A percentile compares a stretch with the other conserved stretches of the same genome.
Evolutionary conservation across 768 basidiomycete genomes (phyloP).

Genomic region (Piloderma croceum): DNA sequence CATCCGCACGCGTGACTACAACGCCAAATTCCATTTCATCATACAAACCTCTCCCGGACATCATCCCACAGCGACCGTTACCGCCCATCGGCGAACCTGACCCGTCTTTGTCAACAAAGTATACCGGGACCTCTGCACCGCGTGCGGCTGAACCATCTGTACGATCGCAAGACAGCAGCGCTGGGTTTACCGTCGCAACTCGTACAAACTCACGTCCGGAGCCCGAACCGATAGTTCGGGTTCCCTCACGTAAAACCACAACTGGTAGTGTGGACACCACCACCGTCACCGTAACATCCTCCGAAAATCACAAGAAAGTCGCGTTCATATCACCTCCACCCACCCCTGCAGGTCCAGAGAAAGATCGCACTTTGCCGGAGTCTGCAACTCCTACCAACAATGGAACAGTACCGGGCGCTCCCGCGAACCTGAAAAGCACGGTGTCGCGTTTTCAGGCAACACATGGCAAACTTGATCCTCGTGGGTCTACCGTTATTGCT

Average conservation of each 20-base stretch:
- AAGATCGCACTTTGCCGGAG: slow-evolving; percentile 49
- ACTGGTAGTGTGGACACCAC: slow-evolving; percentile 30
- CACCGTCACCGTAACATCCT: slow-evolving; percentile 15
- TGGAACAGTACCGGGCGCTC: slow-evolving; percentile 23
- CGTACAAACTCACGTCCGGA: slow-evolving; percentile 23
- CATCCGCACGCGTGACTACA: slow-evolving; percentile 26
- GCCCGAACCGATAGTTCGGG: slow-evolving; percentile 28
- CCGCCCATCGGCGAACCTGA: slow-evolving; percentile 42
- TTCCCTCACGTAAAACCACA: slow-evolving; percentile 36
- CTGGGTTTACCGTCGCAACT: slow-evolving; percentile 18
- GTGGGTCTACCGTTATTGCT: slow-evolving; percentile 59
- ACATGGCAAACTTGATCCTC: slow-evolving; percentile 65
- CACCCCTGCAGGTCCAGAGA: slow-evolving; percentile 47
- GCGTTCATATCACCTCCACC: slow-evolving; percentile 82
- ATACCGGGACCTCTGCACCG: slow-evolving; percentile 29
- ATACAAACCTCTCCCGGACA: slow-evolving; percentile 70
- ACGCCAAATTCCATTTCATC: slow-evolving; percentile 36
- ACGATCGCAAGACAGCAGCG: slow-evolving; percentile 21
- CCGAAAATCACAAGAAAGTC: slow-evolving; percentile 75
- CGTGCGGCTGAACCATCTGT: slow-evolving; percentile 16
- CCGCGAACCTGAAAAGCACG: slow-evolving; percentile 52
- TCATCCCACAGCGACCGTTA: slow-evolving; percentile 39
- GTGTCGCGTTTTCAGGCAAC: slow-evolving; percentile 73
- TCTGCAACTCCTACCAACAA: slow-evolving; percentile 33
- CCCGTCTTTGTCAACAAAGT: slow-evolving; percentile 29